Evolutionary conservation across 108 stramenopile species (phyloP).

Genomic region (Epipyxis sp.): DNA sequence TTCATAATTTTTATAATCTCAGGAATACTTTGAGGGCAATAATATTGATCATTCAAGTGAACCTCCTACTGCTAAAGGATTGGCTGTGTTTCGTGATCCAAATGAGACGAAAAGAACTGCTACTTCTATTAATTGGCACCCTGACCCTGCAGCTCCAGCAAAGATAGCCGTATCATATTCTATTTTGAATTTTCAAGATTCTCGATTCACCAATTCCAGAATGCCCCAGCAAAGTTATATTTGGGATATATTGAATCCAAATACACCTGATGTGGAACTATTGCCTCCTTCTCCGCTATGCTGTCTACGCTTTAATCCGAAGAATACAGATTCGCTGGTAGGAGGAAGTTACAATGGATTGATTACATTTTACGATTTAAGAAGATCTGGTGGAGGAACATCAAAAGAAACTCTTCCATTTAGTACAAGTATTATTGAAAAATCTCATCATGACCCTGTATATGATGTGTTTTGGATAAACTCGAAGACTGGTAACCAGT

Average conservation of each 20-base stretch:
- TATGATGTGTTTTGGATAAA: slow-evolving; percentile 80
- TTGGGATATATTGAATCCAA: slow-evolving; percentile 81
- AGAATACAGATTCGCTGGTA: slow-evolving; percentile 66
- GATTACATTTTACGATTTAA: slow-evolving; percentile 72
- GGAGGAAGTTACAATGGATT: slow-evolving; percentile 83
- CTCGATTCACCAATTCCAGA: slow-evolving; percentile 48
- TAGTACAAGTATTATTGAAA: slow-evolving; percentile 69
- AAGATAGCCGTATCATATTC: slow-evolving; percentile 78
- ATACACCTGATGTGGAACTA: slow-evolving; percentile 72
- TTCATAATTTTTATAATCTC: background rate
- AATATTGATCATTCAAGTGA: slow-evolving; percentile 66
- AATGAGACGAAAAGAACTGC: slow-evolving; percentile 68
- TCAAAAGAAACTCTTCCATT: slow-evolving; percentile 50
- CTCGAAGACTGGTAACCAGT: slow-evolving; percentile 78
- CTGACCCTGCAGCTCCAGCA: slow-evolving; percentile 63
- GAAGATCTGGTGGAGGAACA: slow-evolving; percentile 52
- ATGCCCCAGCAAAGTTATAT: slow-evolving; percentile 68
- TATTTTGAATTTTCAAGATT: slow-evolving; percentile 74
- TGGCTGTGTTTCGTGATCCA: slow-evolving; percentile 82
- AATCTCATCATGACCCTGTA: slow-evolving; percentile 81
- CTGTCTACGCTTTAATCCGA: slow-evolving; percentile 77
- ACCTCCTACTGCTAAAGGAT: slow-evolving; percentile 76
- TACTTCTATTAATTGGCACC: slow-evolving; percentile 81
- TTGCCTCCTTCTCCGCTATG: slow-evolving; percentile 70
- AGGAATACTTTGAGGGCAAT: slow-evolving; percentile 31